Percentiles rank a stretch among this genome's conserved stretches.
phyloP scores from a whole-genome alignment of 208 protist species.

The Trypanosomatidae sp. region DNA sequence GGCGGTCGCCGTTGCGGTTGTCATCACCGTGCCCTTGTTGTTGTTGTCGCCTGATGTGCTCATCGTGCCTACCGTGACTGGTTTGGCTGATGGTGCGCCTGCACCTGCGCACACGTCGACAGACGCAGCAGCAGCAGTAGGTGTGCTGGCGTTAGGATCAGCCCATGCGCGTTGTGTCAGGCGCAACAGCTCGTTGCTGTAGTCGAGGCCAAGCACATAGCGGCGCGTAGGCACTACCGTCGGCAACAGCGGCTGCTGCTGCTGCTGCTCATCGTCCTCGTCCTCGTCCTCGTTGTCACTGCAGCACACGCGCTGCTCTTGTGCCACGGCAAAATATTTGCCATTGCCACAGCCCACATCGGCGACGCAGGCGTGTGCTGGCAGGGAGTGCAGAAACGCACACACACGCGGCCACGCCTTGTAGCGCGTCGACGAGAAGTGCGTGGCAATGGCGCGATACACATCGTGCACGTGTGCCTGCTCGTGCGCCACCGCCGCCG shows the following conservation, averaged over 20 bases:
- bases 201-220: constrained; percentile 56
- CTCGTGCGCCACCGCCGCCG: constrained; percentile 28
- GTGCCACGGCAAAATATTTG: constrained; percentile 56
- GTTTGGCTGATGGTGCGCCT: no score
- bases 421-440: constrained; percentile 84
- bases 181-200: constrained; percentile 36
- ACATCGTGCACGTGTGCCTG: constrained; percentile 57
- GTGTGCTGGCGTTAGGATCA: constrained; percentile 17
- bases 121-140: constrained; percentile 6
- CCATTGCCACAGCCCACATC: constrained; percentile 87
- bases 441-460: constrained; percentile 68
- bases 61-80: no score
- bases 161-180: constrained; percentile 24
- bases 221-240: constrained; percentile 10
- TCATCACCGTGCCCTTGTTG: no score
- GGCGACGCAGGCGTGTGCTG: constrained; percentile 38
- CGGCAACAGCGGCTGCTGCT: not conserved
- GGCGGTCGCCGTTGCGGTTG: no score
- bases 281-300: not conserved
- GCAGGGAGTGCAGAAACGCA: constrained; percentile 46
- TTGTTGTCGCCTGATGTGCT: no score
- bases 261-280: not conserved
- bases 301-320: not conserved
- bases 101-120: no score
- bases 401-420: constrained; percentile 76